Evolutionary conservation across 805 yeast genomes (phyloP), one percentile per base, ranked within the genome.

Genomic region (Pichia phayaonensis): DNA sequence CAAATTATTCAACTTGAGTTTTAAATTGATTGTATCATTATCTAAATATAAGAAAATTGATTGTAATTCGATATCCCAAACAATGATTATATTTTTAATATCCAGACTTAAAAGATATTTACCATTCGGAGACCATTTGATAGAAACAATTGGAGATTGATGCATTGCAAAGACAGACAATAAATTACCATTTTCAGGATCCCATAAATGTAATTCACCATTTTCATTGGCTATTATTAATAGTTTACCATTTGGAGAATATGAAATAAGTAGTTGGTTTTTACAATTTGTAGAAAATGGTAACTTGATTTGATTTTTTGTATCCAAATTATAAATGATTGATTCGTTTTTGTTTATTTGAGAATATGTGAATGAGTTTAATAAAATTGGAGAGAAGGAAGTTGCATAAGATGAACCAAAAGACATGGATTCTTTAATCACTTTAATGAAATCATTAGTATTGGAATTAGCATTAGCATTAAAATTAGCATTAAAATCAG

Each of bases 131-230:
- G 79, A 83, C 95, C 95, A 89, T 48, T 70, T 63, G 4, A 85
- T 66, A 2, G 72, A 61, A 11, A 80, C 59, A 0, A 89, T 73
- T 0, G 90, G 79, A 2, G 77, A 64, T 42, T 72, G 70, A 56
- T 81, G 86, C 38, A 75, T 61, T 24, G 74, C 71, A 57, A 81
- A 65, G 1, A 77, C 75, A 46, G 80, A 83, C 52, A 77, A 71
- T 39, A 88, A 69, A 29, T 76, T 74, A 0, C 96, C 95, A 44
- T 80, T 83, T 0, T 77, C 72, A 12, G 82, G 76, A 27, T 27
- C 16, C 95, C 96, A 90, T n/a, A 86, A 70, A 50, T 92, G 69
- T 10, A 90, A 59, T 58, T 85, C 92, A 15, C 96, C 96, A 59
- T 75, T 75, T 49, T 75, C 79, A 2, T 82, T 74, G 3, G 83